Percentiles rank a stretch among this genome's conserved stretches.
These are phyloP conservation scores for Micractinium sp. DNA, from an alignment of 139 green algal species.

Conservation along the genomic window DNA sequence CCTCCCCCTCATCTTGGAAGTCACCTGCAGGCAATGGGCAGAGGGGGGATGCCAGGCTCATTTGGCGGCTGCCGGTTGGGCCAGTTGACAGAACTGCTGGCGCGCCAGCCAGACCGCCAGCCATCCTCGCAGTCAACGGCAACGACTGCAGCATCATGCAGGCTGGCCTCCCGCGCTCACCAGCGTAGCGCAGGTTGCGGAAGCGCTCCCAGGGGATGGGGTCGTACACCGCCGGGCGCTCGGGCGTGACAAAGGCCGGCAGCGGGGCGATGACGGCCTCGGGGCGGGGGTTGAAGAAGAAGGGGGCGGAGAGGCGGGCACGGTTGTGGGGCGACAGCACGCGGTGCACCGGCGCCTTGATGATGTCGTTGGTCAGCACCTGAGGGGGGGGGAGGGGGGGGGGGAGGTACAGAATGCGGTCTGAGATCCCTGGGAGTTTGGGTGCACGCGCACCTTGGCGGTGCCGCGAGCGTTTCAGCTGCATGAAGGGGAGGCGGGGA, in stretches of 20 bases:
- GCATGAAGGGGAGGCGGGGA: no score
- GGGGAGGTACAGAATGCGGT: neutral
- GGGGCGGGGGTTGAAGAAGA: slow-evolving; percentile 16
- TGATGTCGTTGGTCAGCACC: slow-evolving; percentile 10
- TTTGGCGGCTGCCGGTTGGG: neutral
- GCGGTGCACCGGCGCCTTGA: neutral
- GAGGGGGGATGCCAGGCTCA: neutral
- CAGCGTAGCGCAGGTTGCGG: neutral
- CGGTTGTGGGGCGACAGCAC: slow-evolving; percentile 1
- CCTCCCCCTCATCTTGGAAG: neutral
- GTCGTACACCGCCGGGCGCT: slow-evolving; percentile 1
- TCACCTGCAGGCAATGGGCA: neutral
- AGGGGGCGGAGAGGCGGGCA: neutral
- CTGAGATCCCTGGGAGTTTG: no score
- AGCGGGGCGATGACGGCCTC: neutral
- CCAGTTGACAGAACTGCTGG: neutral
- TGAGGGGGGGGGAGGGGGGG: neutral
- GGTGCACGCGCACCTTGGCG: no score
- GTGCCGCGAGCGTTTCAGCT: no score
- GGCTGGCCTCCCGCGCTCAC: neutral
- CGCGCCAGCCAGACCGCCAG: neutral
- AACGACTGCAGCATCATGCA: neutral
- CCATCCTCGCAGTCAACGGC: neutral
- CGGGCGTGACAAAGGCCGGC: neutral
- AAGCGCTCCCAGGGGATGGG: neutral